A percentile compares a stretch with the other conserved stretches of the same genome.
These are phyloP conservation scores for Cystofilobasidium capitatum DNA, from an alignment of 768 basidiomycete genomes.

Conservation along the genomic window DNA sequence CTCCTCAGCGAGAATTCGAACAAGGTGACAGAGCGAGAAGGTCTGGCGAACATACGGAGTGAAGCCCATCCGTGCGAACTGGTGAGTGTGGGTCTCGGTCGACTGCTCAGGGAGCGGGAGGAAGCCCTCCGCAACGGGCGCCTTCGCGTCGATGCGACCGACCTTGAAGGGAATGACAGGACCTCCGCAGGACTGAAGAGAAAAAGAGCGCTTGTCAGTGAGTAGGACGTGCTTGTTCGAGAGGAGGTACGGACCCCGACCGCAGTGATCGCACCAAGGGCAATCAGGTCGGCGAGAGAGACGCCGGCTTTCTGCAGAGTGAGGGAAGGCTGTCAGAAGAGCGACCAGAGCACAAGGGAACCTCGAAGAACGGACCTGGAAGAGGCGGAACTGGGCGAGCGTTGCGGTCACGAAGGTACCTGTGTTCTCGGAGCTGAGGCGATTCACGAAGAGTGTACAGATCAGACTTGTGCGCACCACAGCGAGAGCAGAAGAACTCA, in stretches of 20 bases:
- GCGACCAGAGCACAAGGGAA: neutral
- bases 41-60: neutral
- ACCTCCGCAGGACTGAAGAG: slow-evolving; percentile 15
- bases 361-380: neutral
- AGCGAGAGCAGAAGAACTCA: neutral
- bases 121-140: slow-evolving; percentile 1
- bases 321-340: neutral
- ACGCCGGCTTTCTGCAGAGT: slow-evolving; percentile 4
- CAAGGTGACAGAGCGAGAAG: neutral
- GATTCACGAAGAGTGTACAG: neutral
- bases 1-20: neutral
- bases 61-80: slow-evolving; percentile 25
- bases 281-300: slow-evolving; percentile 12
- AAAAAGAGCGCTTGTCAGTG: neutral
- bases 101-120: slow-evolving; percentile 21
- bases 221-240: no score
- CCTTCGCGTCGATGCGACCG: slow-evolving; percentile 10
- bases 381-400: neutral
- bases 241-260: slow-evolving; percentile 8
- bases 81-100: slow-evolving; percentile 14
- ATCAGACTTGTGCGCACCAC: neutral
- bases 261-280: slow-evolving; percentile 18
- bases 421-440: slow-evolving; percentile 2
- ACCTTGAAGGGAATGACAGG: slow-evolving; percentile 21
- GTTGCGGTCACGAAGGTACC: slow-evolving; percentile 11